Evolutionary conservation across 2,329 filamentous ascomycete species (phyloP), one percentile per base, ranked within the genome.

Genomic region (Akanthomyces muscarius): DNA sequence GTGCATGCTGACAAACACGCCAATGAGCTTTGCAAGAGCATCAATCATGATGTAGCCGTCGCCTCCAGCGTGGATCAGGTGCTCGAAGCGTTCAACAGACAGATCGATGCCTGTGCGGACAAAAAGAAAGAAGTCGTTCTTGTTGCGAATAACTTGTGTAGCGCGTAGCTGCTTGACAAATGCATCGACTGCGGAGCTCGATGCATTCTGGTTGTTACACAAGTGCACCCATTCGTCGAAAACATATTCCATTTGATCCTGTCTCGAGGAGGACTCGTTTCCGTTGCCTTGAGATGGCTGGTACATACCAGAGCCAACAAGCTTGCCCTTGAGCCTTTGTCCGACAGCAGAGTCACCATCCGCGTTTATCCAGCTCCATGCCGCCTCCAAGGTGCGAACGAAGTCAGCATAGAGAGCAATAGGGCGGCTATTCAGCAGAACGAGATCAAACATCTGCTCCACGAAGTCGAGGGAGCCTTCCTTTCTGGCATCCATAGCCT

Each of bases 161-260:
- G 87, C 83, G 69, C 94, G 89, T 71, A 98, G 80, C 74, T 98
- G 94, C 69, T 89, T 87, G 52, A 97, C 85, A 75, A 98, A 98
- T 1, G 90, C 85, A 6, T 84, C 79, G 61, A 87, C 81, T 0
- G 88, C 85, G 71, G 89, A 90, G 65, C 92, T 89, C 4, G 89
- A 87, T 4, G 89, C 86, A 68, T 88, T 86, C n/a, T 87, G 84
- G 69, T 92, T 91, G 74, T 89, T 89, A 77, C 84, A 89, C 8
- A 97, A 83, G 64, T 89, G 87, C 33, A 94, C 85, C 95, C 95
- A 99, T 77, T 99, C 95, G 50, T 94, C 92, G 71, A 99, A 97
- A 23, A 97, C 84, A 72, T 99, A 98, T 69, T 96, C 92, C 76
- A 96, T 86, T 73, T 97, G 92, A 65, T 96, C 91, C 66, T 88